phyloP scores from a whole-genome alignment of 1,284 basidiomycete species.

The Papiliotrema fonsecae region DNA sequence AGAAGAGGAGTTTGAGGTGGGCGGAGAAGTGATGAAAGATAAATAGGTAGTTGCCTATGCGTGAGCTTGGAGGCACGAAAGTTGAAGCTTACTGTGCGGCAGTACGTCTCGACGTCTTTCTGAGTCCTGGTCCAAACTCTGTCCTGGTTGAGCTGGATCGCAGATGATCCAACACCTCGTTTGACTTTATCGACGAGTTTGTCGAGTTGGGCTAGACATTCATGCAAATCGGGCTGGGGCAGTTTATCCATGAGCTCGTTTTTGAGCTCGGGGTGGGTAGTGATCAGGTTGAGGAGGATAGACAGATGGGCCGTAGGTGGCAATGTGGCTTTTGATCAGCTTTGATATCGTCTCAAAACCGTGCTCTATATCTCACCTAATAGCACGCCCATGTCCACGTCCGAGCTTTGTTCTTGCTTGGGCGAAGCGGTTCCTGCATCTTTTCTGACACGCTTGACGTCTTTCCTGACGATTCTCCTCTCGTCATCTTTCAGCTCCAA shows the following conservation, averaged over 20 bases:
- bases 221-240: conserved; percentile 32
- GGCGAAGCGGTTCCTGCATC: conserved; percentile 3
- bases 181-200: conserved; percentile 19
- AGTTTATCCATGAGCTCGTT: conserved; percentile 28
- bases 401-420: neutral
- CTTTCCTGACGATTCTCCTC: conserved; percentile 14
- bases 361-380: conserved; percentile 28
- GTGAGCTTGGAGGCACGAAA: neutral
- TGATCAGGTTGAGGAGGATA: conserved; percentile 36
- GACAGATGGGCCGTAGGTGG: conserved; percentile 37
- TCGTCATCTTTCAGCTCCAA: conserved; percentile 14
- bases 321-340: conserved; percentile 24
- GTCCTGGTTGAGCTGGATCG: conserved; percentile 3
- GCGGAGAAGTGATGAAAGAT: conserved; percentile 27
- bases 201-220: conserved; percentile 34
- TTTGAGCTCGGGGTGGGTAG: conserved; percentile 28
- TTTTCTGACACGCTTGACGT: conserved; percentile 27
- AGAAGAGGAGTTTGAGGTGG: conserved; percentile 4
- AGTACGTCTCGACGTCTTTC: conserved; percentile 23
- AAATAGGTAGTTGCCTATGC: conserved; percentile 36
- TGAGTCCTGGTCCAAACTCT: conserved; percentile 32
- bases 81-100: conserved; percentile 24
- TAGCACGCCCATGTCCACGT: conserved; percentile 38
- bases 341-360: neutral
- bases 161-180: neutral